phyloP scores from a whole-genome alignment of 2,329 filamentous ascomycete genomes.

The Colletotrichum eleusines region DNA sequence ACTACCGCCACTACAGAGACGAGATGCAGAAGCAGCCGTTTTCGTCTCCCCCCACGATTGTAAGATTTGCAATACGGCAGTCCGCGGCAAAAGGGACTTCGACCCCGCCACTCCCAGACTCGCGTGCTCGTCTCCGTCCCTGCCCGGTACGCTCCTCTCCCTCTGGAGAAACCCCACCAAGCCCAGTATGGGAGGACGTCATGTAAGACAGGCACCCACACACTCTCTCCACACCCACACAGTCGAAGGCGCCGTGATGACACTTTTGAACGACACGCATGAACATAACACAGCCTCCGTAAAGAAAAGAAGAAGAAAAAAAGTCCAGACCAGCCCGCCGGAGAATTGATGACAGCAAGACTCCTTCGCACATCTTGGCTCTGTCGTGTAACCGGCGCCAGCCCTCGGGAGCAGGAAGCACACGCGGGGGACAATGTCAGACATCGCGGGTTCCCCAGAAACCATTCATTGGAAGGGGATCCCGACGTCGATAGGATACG shows the following conservation, averaged over 20 bases:
- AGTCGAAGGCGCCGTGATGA: conserved; percentile 2
- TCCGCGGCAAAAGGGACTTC: background rate
- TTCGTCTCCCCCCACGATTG: background rate
- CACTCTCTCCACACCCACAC: background rate
- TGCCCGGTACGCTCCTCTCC: background rate
- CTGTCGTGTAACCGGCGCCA: conserved; percentile 37
- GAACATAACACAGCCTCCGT: conserved; percentile 32
- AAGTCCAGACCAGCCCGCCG: conserved; percentile 1
- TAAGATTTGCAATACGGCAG: conserved; percentile 16
- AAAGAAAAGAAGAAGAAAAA: background rate
- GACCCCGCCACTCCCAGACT: conserved; percentile 5
- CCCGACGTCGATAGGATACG: conserved; percentile 18
- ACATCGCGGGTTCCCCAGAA: conserved; percentile 32
- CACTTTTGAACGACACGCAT: conserved; percentile 29
- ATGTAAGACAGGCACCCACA: conserved; percentile 32
- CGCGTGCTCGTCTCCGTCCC: conserved; percentile 20
- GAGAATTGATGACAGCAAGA: conserved; percentile 30
- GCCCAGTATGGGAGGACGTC: conserved; percentile 18
- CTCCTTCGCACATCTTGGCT: conserved; percentile 32
- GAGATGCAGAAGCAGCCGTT: background rate
- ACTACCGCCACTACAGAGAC: conserved; percentile 18
- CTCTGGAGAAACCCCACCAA: background rate
- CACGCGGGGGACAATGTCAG: conserved; percentile 15
- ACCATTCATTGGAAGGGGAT: background rate
- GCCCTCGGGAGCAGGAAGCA: background rate